These are phyloP conservation scores for Blastocystis sp. DNA, from an alignment of 352 stramenopile species.

Conservation along the genomic window DNA sequence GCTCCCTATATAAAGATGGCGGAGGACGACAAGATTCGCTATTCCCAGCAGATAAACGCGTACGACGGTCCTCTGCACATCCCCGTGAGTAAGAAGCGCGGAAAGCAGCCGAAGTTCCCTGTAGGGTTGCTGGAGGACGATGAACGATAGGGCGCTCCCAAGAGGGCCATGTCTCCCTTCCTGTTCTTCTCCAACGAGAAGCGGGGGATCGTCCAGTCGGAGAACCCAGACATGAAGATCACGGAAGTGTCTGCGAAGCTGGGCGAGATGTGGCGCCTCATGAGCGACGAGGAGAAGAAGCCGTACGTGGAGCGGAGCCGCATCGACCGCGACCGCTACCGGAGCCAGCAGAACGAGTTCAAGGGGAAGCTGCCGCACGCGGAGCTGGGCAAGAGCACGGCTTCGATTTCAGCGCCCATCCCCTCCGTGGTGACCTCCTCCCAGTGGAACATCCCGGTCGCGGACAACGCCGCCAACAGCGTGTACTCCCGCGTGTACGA, in stretches of 20 bases:
- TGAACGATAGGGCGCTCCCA: constrained; percentile 78
- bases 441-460: constrained; percentile 45
- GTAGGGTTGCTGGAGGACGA: background rate
- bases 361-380: constrained; percentile 8
- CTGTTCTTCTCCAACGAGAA: constrained; percentile 88
- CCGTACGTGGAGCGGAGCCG: constrained; percentile 79
- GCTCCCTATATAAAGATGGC: constrained; percentile 86
- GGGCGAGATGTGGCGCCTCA: constrained; percentile 85
- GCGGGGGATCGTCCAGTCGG: constrained; percentile 81
- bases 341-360: constrained; percentile 54
- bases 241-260: constrained; percentile 89
- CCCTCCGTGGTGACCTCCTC: constrained; percentile 1
- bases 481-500: constrained; percentile 44
- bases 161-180: constrained; percentile 88
- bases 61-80: constrained; percentile 82
- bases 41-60: constrained; percentile 85
- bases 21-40: constrained; percentile 87
- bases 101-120: constrained; percentile 82
- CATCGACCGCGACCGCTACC: constrained; percentile 42
- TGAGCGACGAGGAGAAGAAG: constrained; percentile 83
- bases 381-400: background rate
- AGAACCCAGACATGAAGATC: constrained; percentile 89
- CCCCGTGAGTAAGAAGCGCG: constrained; percentile 85
- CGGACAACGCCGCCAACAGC: background rate
- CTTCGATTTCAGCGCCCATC: constrained; percentile 1